Evolutionary conservation across 371 early-diverging fungal genomes (phyloP), one percentile per base, ranked within the genome.

Genomic region (Syncephalastrum sp.): DNA sequence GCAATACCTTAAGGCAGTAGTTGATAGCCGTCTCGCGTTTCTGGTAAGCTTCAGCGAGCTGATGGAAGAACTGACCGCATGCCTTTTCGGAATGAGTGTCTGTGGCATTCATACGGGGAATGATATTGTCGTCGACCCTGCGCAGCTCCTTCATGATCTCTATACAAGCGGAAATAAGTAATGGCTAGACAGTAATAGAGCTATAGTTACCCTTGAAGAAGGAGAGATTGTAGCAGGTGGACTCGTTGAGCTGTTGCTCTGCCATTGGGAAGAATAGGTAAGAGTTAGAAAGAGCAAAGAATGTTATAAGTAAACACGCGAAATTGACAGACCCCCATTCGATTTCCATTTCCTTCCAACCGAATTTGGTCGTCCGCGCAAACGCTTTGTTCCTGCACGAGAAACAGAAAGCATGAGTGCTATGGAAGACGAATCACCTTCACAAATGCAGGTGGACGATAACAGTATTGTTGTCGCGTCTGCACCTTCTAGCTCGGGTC

Each of bases 111-210:
- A 91, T 75, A 47, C 86, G 83, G 29, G 88, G 79, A 60, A 90
- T 86, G 48, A 91, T 88, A 66, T 89, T 91, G 68, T 91, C 90
- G 67, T 91, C 91, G n/a, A 89, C 79, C 58, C 79, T 78, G 57
- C 91, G 87, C 63, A 85, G 77, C 64, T 85, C 84, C 65, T 84
- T 84, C 84, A 91, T 78, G 3, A 74, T 63, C 47, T 88, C 81
- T 82, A 79, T 24, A 13, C 51, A 41, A 17, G 25, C 7, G 21
- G 21, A 25, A 50, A 10, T 16, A 17, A 19, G 23, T 5, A 27
- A 27, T 33, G 5, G 38, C 38, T 21, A 46, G 15, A 6, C n/a
- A 12, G 15, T 46, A 46, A n/a, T 33, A 5, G 29, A 7, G 16
- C 8, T 43, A 23, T 4, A 58, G 33, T 15, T 53, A 86, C 88